phyloP scores from a whole-genome alignment of 805 yeast genomes.

The Saturnispora diversa region DNA sequence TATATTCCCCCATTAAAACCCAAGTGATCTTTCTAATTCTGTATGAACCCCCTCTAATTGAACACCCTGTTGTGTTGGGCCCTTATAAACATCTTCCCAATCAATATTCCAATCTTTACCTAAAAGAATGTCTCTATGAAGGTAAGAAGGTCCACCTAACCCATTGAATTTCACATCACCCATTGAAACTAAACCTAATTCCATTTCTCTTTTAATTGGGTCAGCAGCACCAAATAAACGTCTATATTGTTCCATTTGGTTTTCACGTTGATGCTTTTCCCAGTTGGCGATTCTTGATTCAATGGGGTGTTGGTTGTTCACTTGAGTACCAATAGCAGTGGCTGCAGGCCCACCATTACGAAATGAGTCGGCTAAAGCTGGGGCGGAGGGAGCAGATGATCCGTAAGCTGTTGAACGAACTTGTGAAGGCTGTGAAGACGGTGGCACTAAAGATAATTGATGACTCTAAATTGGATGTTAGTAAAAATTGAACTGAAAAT shows the following conservation, averaged over 20 bases:
- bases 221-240: slow-evolving; percentile 88
- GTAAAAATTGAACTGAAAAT: too few species aligned
- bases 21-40: background rate
- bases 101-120: slow-evolving; percentile 73
- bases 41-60: background rate
- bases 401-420: slow-evolving; percentile 48
- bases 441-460: slow-evolving; percentile 50
- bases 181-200: slow-evolving; percentile 59
- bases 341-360: slow-evolving; percentile 58
- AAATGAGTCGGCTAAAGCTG: slow-evolving; percentile 61
- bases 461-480: background rate
- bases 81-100: slow-evolving; percentile 82
- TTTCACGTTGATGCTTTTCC: slow-evolving; percentile 67
- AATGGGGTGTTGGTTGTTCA: slow-evolving; percentile 79
- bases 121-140: slow-evolving; percentile 57
- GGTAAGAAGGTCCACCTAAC: slow-evolving; percentile 47
- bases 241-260: slow-evolving; percentile 69
- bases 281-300: slow-evolving; percentile 69
- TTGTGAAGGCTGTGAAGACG: slow-evolving; percentile 34
- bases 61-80: background rate
- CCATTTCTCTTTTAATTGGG: slow-evolving; percentile 90
- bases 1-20: background rate
- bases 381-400: slow-evolving; percentile 55
- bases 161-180: slow-evolving; percentile 62
- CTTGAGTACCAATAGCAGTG: slow-evolving; percentile 40